Evolutionary conservation across 345 rosid species (phyloP).

Genomic region (Eucalyptus pumila): DNA sequence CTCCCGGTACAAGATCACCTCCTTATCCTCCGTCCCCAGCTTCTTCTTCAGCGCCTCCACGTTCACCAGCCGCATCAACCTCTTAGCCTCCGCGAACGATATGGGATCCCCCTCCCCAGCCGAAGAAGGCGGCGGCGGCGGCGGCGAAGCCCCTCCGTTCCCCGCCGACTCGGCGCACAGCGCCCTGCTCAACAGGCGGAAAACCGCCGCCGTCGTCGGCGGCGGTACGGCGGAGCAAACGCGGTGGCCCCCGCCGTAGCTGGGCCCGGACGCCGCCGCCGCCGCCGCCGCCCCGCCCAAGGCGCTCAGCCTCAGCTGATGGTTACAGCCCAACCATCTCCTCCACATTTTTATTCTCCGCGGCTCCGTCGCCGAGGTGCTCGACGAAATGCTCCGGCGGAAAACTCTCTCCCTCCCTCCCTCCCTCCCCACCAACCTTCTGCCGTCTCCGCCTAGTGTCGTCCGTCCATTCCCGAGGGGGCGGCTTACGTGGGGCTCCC

Average conservation of each 20-base stretch:
- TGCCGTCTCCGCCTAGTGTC: background rate
- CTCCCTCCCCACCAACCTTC: background rate
- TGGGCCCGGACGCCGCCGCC: background rate
- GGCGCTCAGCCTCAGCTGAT: background rate
- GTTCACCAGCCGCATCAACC: constrained; percentile 77
- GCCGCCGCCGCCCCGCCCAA: background rate
- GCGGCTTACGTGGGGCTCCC: background rate
- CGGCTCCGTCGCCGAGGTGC: background rate
- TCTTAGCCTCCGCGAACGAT: constrained; percentile 53
- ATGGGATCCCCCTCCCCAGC: constrained; percentile 2
- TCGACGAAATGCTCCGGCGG: background rate
- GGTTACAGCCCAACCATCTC: background rate
- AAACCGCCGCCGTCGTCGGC: background rate
- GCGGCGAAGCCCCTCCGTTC: background rate
- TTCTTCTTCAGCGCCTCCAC: constrained; percentile 62
- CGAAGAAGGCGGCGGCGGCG: background rate
- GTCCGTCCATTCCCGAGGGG: background rate
- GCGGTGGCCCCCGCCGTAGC: background rate
- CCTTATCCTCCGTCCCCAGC: constrained; percentile 60
- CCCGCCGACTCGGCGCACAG: background rate
- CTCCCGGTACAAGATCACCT: constrained; percentile 43
- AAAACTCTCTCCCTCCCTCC: background rate
- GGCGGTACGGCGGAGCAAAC: background rate
- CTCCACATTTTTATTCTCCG: background rate
- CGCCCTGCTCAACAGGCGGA: background rate